Evolutionary conservation across 306 rosid genomes (phyloP).

Genomic region (Sicyos baderoa): DNA sequence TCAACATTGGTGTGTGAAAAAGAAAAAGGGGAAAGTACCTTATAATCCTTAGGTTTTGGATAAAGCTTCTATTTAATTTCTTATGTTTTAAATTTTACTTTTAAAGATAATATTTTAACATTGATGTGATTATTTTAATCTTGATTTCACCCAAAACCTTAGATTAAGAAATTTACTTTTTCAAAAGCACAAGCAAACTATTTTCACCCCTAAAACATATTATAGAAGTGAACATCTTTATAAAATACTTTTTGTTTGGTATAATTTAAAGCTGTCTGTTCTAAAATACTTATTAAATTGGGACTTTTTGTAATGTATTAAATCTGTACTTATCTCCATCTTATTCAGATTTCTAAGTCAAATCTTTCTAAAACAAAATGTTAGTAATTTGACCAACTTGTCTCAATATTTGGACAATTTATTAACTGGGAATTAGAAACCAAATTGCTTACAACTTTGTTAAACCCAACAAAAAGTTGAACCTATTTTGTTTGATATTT

Average conservation of each 20-base stretch:
- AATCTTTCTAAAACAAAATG: not conserved
- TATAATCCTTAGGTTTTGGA: too few relatives aligned
- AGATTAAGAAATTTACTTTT: too few relatives aligned
- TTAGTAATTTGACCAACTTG: not conserved
- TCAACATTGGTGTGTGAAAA: not conserved
- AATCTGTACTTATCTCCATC: not conserved
- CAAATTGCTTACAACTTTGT: not conserved
- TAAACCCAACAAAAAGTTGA: not conserved
- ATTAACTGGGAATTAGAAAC: not conserved
- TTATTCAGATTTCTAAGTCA: not conserved
- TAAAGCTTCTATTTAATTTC: too few relatives aligned
- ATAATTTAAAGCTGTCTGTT: not conserved
- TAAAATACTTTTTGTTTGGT: not conserved
- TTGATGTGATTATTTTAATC: too few relatives aligned
- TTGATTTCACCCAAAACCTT: too few relatives aligned
- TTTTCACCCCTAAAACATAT: too few relatives aligned
- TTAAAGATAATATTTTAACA: too few relatives aligned
- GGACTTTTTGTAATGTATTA: not conserved
- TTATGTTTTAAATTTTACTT: too few relatives aligned
- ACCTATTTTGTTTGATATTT: not conserved
- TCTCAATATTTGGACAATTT: not conserved
- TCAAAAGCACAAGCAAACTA: too few relatives aligned
- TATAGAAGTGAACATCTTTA: too few relatives aligned
- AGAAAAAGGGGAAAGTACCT: not conserved
- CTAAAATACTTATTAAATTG: not conserved